A percentile compares a stretch with the other conserved stretches of the same genome.
phyloP scores from a whole-genome alignment of 768 basidiomycete species.

The Leccinum pellstonianum region DNA sequence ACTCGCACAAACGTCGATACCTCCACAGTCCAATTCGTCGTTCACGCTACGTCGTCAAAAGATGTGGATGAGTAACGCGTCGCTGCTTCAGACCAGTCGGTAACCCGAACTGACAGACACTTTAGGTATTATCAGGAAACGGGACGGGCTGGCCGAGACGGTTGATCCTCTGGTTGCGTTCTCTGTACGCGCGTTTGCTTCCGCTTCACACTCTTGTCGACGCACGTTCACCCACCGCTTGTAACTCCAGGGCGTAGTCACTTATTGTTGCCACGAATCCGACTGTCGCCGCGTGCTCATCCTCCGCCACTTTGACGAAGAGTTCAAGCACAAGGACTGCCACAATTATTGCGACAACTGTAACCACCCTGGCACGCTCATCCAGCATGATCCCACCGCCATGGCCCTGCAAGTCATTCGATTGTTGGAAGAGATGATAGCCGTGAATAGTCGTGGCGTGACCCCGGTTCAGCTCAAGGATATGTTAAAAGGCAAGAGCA shows the following conservation, averaged over 20 bases:
- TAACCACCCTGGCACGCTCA: conserved; percentile 43
- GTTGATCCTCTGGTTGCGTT: conserved; percentile 76
- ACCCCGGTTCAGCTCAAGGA: conserved; percentile 31
- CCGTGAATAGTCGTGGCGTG: conserved; percentile 39
- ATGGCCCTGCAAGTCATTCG: conserved; percentile 53
- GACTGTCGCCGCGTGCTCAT: conserved; percentile 87
- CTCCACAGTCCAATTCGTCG: conserved; percentile 81
- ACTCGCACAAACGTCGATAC: conserved; percentile 4
- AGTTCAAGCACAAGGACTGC: conserved; percentile 69
- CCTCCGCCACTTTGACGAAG: conserved; percentile 86
- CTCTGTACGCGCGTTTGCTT: conserved; percentile 60
- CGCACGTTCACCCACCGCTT: not conserved
- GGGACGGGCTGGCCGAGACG: conserved; percentile 95
- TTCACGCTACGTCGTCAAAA: conserved; percentile 82
- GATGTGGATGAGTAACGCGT: conserved; percentile 73
- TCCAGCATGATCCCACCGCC: conserved; percentile 58
- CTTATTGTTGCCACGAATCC: conserved; percentile 75
- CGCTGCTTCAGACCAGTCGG: not conserved
- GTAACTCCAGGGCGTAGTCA: conserved; percentile 60
- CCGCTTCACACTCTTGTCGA: not conserved
- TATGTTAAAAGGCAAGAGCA: conserved; percentile 67
- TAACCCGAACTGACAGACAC: conserved; percentile 3
- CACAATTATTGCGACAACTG: conserved; percentile 83
- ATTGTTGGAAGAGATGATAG: conserved; percentile 50
- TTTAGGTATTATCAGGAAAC: conserved; percentile 91